Evolutionary conservation across 1,284 basidiomycete species (phyloP), one percentile per base, ranked within the genome.

Genomic region (Apiotrichum veenhuisii): DNA sequence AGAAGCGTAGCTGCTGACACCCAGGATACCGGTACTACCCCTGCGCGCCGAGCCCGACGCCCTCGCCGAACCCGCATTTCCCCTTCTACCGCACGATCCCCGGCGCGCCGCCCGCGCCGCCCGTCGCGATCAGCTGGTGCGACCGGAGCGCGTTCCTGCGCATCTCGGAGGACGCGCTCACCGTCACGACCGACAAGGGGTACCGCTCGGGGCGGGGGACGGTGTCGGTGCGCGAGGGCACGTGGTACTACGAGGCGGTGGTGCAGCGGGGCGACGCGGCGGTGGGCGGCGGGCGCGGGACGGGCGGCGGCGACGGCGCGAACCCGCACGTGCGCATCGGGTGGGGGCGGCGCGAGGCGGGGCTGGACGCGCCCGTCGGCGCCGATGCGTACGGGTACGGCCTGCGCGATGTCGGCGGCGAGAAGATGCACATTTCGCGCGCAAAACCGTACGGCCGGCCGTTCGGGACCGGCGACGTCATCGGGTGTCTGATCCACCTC

Each of bases 321-420:
- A 75, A 75, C 53, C 64, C 89, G 40, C 88, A 97, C 76, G 87
- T 98, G 34, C 82, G 96, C 17, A 76, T 98, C 0, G 96, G 96
- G 0, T 95, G 91, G 85, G 94, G 84, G 1, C 81, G 96, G 36
- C 82, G 96, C 55, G 96, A 99, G 75, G 89, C 93, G 5, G 85
- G 87, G 15, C 80, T 98, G 48, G 96, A 97, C 67, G 92, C 87
- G 0, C 96, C 96, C 0, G 91, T 87, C 10, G 96, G 96, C 0
- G 80, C 93, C 18, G 95, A 98, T 69, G 95, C 87, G 0, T 97
- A 98, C 75, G 88, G 87, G 64, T 98, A 98, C 72, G 92, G 87
- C 3, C 82, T 88, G 63, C 84, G 94, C 51, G 96, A 98, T 80
- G 91, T 87, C 65, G 87, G 85, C 0, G 95, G 96, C 11, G 90